A percentile compares a stretch with the other conserved stretches of the same genome.
Conservation (phyloP, 228 moss, liverwort and hornwort species). For the Sphagnum magellanicum region DNA sequence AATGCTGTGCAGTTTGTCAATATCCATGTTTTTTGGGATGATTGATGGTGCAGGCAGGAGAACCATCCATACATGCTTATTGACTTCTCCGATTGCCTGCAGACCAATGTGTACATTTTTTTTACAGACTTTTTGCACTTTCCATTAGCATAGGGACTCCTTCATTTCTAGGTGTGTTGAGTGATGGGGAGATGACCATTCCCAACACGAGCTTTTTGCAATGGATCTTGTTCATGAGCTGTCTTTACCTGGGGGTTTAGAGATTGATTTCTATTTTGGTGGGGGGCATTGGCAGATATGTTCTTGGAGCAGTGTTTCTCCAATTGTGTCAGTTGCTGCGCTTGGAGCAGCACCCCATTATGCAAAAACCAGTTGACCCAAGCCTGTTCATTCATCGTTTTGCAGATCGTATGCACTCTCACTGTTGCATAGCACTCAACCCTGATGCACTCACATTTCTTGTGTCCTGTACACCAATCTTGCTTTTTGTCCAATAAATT, state of each 20-base stretch:
- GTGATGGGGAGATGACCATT: no score
- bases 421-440: neutral
- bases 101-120: conserved; percentile 86
- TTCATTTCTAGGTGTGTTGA: neutral
- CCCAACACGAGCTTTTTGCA: no score
- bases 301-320: conserved; percentile 92
- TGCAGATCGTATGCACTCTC: conserved; percentile 66
- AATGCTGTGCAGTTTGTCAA: neutral
- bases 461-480: neutral
- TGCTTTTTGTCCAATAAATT: no score
- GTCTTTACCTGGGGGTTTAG: no score
- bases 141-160: neutral
- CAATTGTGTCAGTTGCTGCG: conserved; percentile 87
- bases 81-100: conserved; percentile 96
- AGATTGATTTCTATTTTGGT: conserved; percentile 1
- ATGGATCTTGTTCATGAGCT: no score
- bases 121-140: neutral
- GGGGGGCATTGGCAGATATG: conserved; percentile 55
- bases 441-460: neutral
- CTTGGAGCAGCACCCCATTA: conserved; percentile 89
- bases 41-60: conserved; percentile 72
- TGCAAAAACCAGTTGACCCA: conserved; percentile 99
- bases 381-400: conserved; percentile 99
- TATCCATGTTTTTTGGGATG: neutral
- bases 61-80: conserved; percentile 99